Base-by-base conservation (phyloP, 2,329 filamentous ascomycete genomes). In the Polychaeton citri region DNA sequence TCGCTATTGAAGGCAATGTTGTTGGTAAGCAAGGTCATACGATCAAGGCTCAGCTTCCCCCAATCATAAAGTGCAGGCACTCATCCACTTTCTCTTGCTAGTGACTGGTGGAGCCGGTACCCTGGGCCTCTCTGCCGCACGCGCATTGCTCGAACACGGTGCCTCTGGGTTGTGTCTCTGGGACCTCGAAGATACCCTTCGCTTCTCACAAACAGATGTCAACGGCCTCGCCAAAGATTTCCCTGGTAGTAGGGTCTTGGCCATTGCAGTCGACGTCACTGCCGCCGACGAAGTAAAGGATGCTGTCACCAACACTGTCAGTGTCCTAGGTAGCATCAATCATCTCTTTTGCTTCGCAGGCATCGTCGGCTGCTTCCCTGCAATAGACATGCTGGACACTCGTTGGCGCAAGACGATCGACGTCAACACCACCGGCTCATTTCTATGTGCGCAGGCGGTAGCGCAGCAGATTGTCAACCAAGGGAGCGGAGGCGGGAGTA, bases 391-490 rank as follows among this genome's bases (percentile, higher is more conserved):
- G 61, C 58, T 65, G 0, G 56, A 68, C 0, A 60, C 64, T 2
- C 64, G 79, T 44, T 86, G 74, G 69, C 67, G 74, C 5, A 66
- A 67, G 19, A 69, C 79, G 0, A 49, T 85, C 15, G 79, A 83
- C 38, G 69, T 86, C 50, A 87, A 87, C 51, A 72, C 77, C 1
- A 81, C 77, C 0, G 81, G 81, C 0, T 63, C 69, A 0, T 87
- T 83, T 48, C 61, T 85, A 12, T 76, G 74, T 45, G 79, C 81
- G 0, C 79, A 82, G 45, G 80, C 79, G 4, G 65, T 64, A 1
- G 71, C 68, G 3, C 60, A 59, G 35, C 58, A 67, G n/a, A 77
- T 80, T 68, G 63, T 70, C 9, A 37, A 54, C 9, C 51, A 64
- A 35, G 58, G 62, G 0, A 64, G 54, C 0, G 69, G 73, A 0